Evolutionary conservation across 2,329 filamentous ascomycete species (phyloP).

Genomic region (Passalora sequoiae): DNA sequence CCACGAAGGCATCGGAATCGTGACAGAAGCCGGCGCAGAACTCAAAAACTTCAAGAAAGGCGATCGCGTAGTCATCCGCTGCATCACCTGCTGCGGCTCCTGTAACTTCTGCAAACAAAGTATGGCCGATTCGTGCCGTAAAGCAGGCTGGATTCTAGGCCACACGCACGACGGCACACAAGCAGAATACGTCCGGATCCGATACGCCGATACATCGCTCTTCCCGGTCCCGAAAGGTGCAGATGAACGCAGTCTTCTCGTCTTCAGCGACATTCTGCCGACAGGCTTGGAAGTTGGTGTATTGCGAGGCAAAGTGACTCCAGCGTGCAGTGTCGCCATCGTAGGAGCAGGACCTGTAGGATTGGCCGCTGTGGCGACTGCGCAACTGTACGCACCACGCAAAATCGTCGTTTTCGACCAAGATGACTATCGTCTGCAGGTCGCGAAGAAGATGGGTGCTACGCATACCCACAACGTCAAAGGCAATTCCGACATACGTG

Average conservation of each 20-base stretch:
- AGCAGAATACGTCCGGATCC: constrained; percentile 53
- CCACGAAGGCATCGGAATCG: constrained; percentile 51
- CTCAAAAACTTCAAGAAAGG: constrained; percentile 47
- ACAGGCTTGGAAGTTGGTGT: constrained; percentile 54
- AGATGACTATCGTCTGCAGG: constrained; percentile 45
- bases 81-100: constrained; percentile 47
- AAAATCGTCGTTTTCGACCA: constrained; percentile 50
- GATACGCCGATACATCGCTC: constrained; percentile 47
- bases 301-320: constrained; percentile 48
- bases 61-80: constrained; percentile 44
- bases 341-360: constrained; percentile 55
- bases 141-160: constrained; percentile 53
- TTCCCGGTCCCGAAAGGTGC: constrained; percentile 42
- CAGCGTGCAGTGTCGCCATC: constrained; percentile 50
- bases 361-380: constrained; percentile 51
- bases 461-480: constrained; percentile 41
- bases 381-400: constrained; percentile 51
- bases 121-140: constrained; percentile 51
- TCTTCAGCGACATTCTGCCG: constrained; percentile 54
- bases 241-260: constrained; percentile 43
- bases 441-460: constrained; percentile 48
- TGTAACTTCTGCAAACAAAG: constrained; percentile 48
- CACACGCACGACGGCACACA: constrained; percentile 52
- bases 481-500: constrained; percentile 33
- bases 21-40: constrained; percentile 43